A percentile compares a stretch with the other conserved stretches of the same genome.
phyloP scores from a whole-genome alignment of 371 early-diverging fungal genomes.

The Rhizopus microsporus region DNA sequence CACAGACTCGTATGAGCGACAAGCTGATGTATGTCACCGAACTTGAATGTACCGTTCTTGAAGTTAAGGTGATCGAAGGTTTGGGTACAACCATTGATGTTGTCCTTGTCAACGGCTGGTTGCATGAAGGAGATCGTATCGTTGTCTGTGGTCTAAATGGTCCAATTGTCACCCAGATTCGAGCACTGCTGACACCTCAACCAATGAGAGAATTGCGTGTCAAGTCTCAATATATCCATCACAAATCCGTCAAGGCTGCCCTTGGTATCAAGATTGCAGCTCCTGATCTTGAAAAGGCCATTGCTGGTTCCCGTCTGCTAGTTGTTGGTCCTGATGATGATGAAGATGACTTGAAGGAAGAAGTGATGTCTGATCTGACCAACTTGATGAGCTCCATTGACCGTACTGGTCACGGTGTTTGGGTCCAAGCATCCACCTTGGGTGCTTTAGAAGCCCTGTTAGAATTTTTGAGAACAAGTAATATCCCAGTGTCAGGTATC shows the following conservation, averaged over 20 bases:
- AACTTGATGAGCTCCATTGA: conserved; percentile 80
- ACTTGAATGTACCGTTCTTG: conserved; percentile 98
- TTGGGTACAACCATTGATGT: conserved; percentile 99
- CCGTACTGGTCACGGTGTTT: conserved; percentile 93
- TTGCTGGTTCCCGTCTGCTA: conserved; percentile 97
- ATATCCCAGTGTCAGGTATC: conserved; percentile 98
- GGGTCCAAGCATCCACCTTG: conserved; percentile 99
- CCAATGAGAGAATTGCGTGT: conserved; percentile 98
- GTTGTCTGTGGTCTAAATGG: conserved; percentile 98
- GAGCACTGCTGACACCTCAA: conserved; percentile 98
- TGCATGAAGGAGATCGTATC: conserved; percentile 98
- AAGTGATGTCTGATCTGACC: conserved; percentile 90
- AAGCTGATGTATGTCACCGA: conserved; percentile 95
- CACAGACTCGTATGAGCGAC: conserved; percentile 95
- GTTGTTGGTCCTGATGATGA: conserved; percentile 96
- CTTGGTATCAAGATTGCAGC: conserved; percentile 98
- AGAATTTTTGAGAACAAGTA: conserved; percentile 89
- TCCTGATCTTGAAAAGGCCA: conserved; percentile 95
- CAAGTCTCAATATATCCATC: conserved; percentile 95
- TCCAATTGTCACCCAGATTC: conserved; percentile 94
- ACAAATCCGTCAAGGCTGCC: conserved; percentile 97
- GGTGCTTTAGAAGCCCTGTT: conserved; percentile 99
- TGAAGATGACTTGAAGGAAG: conserved; percentile 92
- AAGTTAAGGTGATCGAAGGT: conserved; percentile 99
- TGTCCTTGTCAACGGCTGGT: conserved; percentile 96